These are phyloP conservation scores for Tetrahymena borealis DNA, from an alignment of 73 alveolate genomes.

Conservation along the genomic window DNA sequence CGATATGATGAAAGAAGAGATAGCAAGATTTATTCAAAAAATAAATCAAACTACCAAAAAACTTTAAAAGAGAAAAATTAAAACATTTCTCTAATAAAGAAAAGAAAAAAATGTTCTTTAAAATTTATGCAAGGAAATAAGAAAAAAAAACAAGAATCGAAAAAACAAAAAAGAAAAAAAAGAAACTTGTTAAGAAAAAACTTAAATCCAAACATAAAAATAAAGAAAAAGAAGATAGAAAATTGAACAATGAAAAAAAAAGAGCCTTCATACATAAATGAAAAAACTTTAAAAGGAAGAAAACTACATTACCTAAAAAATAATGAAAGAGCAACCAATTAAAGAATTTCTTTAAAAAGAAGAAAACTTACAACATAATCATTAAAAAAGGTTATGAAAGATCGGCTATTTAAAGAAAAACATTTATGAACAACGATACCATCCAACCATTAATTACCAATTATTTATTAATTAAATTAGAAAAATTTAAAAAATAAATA, in stretches of 20 bases:
- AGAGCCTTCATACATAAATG: neutral
- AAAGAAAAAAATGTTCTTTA: neutral
- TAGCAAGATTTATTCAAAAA: neutral
- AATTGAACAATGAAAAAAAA: neutral
- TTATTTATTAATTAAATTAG: neutral
- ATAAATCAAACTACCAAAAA: neutral
- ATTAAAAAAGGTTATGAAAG: neutral
- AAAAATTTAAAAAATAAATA: neutral
- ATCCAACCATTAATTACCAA: neutral
- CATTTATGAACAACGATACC: neutral
- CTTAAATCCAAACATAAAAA: neutral
- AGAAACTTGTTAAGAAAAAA: neutral
- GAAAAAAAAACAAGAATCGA: neutral
- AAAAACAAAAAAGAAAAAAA: neutral
- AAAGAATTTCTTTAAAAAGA: neutral
- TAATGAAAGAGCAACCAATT: neutral
- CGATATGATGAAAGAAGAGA: neutral
- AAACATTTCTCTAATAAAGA: neutral
- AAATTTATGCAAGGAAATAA: too few relatives aligned
- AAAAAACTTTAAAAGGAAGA: neutral
- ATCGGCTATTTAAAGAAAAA: neutral
- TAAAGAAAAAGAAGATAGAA: neutral
- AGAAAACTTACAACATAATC: neutral
- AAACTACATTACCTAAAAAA: neutral
- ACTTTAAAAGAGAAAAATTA: neutral